phyloP scores from a whole-genome alignment of 495 filamentous ascomycete genomes.

The Arthonia radiata region DNA sequence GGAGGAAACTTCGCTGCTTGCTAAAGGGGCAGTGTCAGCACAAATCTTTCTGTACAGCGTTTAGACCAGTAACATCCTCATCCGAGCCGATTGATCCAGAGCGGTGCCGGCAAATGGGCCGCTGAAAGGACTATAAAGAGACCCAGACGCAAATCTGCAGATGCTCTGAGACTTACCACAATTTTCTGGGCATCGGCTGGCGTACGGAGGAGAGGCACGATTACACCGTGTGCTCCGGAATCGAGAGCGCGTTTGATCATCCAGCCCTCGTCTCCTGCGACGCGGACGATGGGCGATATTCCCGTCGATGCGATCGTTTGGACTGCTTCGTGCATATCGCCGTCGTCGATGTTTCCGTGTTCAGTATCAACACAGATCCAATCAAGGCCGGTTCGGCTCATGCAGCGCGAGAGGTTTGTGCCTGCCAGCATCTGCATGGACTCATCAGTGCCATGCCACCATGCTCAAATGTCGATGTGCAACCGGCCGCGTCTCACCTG shows the following conservation, averaged over 20 bases:
- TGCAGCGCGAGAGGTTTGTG: constrained; percentile 37
- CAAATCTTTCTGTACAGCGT: too few species aligned
- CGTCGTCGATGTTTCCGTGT: constrained; percentile 60
- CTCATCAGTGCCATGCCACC: background rate
- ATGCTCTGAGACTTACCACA: too few species aligned
- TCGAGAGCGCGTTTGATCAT: constrained; percentile 50
- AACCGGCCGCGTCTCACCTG: constrained; percentile 8
- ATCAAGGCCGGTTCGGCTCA: constrained; percentile 42
- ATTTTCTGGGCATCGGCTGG: constrained; percentile 34
- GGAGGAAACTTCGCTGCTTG: constrained; percentile 42
- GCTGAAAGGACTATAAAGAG: too few species aligned
- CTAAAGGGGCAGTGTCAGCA: too few species aligned
- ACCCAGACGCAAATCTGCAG: too few species aligned
- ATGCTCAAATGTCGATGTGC: constrained; percentile 14
- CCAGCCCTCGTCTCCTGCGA: constrained; percentile 39
- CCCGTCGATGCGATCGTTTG: constrained; percentile 42
- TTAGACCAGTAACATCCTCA: too few species aligned
- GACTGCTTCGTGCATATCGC: constrained; percentile 63
- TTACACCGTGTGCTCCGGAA: constrained; percentile 37
- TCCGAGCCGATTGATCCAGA: too few species aligned
- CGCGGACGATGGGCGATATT: constrained; percentile 39
- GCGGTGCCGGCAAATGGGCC: too few species aligned
- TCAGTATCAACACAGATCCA: constrained; percentile 58
- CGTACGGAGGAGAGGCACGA: constrained; percentile 40
- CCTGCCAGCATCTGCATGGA: constrained; percentile 43